Evolutionary conservation across 441 rosid species (phyloP), one percentile per base, ranked within the genome.

Genomic region (Gossypium davidsonii): DNA sequence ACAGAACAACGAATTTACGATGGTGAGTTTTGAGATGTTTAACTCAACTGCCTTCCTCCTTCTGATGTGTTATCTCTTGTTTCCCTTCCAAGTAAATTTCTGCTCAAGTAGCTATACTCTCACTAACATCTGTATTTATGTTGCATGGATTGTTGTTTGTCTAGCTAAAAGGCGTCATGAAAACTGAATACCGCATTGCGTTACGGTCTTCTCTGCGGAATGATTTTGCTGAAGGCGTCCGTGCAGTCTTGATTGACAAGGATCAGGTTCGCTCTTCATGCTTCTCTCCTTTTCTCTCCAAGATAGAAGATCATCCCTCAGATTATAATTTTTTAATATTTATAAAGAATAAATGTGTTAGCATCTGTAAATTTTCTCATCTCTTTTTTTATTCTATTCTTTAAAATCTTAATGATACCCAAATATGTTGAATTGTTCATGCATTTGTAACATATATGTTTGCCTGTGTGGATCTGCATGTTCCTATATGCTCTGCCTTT

Each of bases 181-280:
- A 83, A 83, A 82, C 85, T 44, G 97, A 94, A 76, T 92, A 94
- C 77, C 88, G 97, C 63, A 77, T 92, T 65, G 96, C 97, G 21
- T 44, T 94, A 52, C 81, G 94, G 75, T 84, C 96, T 55, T 90
- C 96, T 17, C 72, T 91, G 74, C 85, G 97, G 34, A 61, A 79
- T 77, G 97, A 92, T 84, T 94, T 94, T 74, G 80, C 86, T 81
- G 97, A 94, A 88, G 99, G 97, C 55, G 97, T 94, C 71, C 85
- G 97, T 72, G 97, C 99, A 75, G 93, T 92, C 70, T 83, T 94
- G 83, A 86, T 94, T 68, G 97, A 92, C 87, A 92, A 90, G 80
- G 99, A 94, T 81, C 96, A 94, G 97, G 95, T 94, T 76, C 15
- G 55, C 23, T 72, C 76, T 77, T 78, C 48, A n/a, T 65, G 76